Base-by-base conservation (phyloP, 805 yeast genomes). In the Clavispora carvajalis region DNA sequence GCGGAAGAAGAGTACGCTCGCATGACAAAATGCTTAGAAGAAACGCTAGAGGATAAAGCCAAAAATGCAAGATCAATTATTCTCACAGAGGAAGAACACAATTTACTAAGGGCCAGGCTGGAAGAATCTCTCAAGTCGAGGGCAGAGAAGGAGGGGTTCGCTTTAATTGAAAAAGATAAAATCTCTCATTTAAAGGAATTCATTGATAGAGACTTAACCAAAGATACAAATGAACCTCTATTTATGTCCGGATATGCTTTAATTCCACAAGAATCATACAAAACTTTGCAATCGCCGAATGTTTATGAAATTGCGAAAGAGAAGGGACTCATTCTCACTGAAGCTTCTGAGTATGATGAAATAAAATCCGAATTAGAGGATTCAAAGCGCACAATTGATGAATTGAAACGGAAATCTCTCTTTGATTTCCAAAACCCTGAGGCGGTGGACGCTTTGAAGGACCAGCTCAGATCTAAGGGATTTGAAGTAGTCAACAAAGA, bases 1-100 rank as follows among this genome's bases (percentile, higher is more conserved):
- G 44, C 65, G 5, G 30, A 26, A 1, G 69, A 63, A 42, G 66
- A 60, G 11, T 38, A 46, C 12, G 41, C 38, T 4, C 33, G 41
- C 8, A 33, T 62, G 37, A 46, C 49, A 36, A 33, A 31, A 3
- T 22, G 33, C 2, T 17, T 26, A 5, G 37, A 19, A 4, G 48
- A 48, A 26, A 21, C 45, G 5, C 29, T 46, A 22, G 41, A 37
- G 9, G 25, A 7, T 7, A 48, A 37, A 30, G 52, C 52, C 1
- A 26, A 29, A 5, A 39, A 37, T 9, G 26, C 22, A n/a, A 43
- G 43, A 1, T 17, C 34, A n/a, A 34, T 16, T 15, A 13, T 48
- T 2, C 24, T 48, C 9, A 31, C 24, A 10, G 28, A 21, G 8
- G 19, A 34, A 1, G 45, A 48, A 22, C 40, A 43, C 12, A 26